A percentile compares a stretch with the other conserved stretches of the same genome.
Evolutionary conservation across 2,329 filamentous ascomycete species (phyloP).

Genomic region (Hysterium pulicare): DNA sequence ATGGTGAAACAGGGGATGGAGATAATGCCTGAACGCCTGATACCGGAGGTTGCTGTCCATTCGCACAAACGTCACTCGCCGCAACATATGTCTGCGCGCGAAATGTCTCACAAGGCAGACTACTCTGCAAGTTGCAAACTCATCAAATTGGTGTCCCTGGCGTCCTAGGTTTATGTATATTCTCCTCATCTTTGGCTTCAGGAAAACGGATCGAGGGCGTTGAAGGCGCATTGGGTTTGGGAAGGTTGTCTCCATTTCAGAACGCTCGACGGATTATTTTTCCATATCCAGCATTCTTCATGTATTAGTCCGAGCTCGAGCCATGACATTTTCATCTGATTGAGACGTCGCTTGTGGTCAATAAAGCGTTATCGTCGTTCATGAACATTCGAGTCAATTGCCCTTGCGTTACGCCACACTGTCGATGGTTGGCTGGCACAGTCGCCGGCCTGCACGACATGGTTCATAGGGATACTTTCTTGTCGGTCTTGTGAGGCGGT

Average conservation of each 20-base stretch:
- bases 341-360: neutral
- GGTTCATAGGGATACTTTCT: too few relatives aligned
- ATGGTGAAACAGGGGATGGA: constrained; percentile 27
- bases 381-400: neutral
- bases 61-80: neutral
- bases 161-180: neutral
- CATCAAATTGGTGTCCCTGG: neutral
- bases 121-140: too few relatives aligned
- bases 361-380: neutral
- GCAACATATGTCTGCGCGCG: neutral
- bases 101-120: neutral
- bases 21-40: constrained; percentile 16
- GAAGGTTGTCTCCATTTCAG: neutral
- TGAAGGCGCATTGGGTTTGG: neutral
- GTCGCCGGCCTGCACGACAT: too few relatives aligned
- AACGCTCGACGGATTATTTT: neutral
- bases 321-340: neutral
- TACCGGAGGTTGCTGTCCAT: neutral
- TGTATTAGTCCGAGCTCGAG: neutral
- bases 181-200: neutral
- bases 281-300: too few relatives aligned
- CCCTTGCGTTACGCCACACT: constrained; percentile 1
- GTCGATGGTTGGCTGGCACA: too few relatives aligned
- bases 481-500: too few relatives aligned
- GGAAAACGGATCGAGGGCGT: neutral